Percentiles rank a stretch among this genome's conserved stretches.
Evolutionary conservation across 352 stramenopile genomes (phyloP).

Genomic region (Globisporangium rhizosaccharum): DNA sequence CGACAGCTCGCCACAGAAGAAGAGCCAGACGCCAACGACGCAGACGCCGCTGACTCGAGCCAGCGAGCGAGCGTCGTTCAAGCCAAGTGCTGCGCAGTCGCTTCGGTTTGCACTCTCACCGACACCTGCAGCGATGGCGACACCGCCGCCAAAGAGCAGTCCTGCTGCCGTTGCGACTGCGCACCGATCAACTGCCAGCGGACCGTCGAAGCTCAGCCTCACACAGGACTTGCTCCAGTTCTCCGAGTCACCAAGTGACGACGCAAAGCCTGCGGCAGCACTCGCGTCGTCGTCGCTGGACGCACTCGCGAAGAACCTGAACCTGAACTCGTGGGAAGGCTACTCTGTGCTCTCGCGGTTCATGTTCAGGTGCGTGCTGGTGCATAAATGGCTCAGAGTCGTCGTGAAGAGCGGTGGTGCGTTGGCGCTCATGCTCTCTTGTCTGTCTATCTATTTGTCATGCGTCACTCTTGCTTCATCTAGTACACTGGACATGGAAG

Average conservation of each 20-base stretch:
- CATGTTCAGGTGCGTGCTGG: constrained; percentile 47
- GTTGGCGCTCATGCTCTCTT: no score
- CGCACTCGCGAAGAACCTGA: constrained; percentile 33
- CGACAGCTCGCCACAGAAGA: constrained; percentile 2
- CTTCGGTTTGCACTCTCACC: neutral
- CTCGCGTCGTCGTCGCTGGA: constrained; percentile 22
- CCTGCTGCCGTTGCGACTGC: no score
- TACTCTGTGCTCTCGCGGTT: constrained; percentile 70
- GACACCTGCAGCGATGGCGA: neutral
- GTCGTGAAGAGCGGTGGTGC: no score
- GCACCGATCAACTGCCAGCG: neutral
- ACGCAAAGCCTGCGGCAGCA: constrained; percentile 9
- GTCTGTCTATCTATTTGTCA: no score
- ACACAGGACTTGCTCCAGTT: constrained; percentile 20
- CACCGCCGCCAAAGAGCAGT: no score
- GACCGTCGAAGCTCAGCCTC: constrained; percentile 16
- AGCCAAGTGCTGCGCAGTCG: no score
- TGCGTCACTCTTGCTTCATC: neutral
- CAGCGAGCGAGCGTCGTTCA: no score
- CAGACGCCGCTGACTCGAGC: no score
- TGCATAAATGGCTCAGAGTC: neutral
- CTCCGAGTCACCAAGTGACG: constrained; percentile 5
- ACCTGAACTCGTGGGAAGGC: constrained; percentile 57
- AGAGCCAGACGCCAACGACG: no score
- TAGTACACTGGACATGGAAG: constrained; percentile 25